Percentiles rank a stretch among this genome's conserved stretches.
Conservation (phyloP, 352 stramenopile species). For the Salisapilia sapeloensis region DNA sequence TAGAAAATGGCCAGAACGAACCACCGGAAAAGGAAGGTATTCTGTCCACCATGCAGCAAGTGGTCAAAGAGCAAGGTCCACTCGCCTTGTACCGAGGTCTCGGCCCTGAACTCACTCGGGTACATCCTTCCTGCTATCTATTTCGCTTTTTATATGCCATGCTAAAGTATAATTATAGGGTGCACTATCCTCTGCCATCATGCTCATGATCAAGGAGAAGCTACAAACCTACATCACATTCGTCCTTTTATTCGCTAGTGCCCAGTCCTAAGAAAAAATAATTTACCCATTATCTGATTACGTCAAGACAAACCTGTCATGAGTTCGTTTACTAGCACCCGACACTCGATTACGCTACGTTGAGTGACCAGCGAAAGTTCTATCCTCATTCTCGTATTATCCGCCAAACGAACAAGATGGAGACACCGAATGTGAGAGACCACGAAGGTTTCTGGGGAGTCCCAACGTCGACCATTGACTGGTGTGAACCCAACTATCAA, state of each 20-base stretch:
- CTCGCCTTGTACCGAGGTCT: constrained; percentile 88
- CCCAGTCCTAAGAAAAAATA: constrained; percentile 5
- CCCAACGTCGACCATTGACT: constrained; percentile 68
- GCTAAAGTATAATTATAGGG: constrained; percentile 21
- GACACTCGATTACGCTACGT: no score
- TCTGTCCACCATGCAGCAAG: constrained; percentile 42
- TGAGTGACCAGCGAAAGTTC: no score
- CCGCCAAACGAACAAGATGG: no score
- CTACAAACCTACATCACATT: constrained; percentile 85
- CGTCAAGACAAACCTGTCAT: no score
- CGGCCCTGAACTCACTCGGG: constrained; percentile 86
- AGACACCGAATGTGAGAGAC: no score
- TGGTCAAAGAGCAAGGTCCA: constrained; percentile 76
- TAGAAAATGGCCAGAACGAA: constrained; percentile 3
- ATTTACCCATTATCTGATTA: no score
- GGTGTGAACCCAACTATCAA: constrained; percentile 77
- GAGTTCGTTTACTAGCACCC: no score
- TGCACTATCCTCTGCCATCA: constrained; percentile 91
- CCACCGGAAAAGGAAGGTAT: constrained; percentile 56
- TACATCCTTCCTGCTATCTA: constrained; percentile 4
- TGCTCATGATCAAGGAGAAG: constrained; percentile 97
- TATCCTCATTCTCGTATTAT: no score
- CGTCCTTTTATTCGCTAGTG: constrained; percentile 45
- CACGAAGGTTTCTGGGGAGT: constrained; percentile 37
- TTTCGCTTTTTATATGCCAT: not conserved